Conservation (phyloP, 2,329 filamentous ascomycete genomes). For the Microsporum canis region DNA sequence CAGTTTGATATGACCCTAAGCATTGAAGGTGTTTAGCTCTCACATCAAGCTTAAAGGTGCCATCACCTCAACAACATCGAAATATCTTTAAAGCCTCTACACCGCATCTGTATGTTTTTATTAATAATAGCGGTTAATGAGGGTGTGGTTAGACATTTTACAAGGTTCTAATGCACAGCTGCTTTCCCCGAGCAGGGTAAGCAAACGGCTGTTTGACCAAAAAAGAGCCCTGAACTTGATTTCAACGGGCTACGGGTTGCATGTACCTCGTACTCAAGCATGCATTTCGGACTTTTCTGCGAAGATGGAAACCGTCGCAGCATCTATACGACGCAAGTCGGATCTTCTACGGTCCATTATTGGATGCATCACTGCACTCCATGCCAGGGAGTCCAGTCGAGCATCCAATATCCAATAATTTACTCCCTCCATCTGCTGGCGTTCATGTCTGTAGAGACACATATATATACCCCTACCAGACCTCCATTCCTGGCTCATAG, state of each 20-base stretch:
- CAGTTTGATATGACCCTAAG: too few relatives aligned
- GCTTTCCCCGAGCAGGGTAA: neutral
- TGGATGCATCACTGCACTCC: neutral
- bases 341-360: neutral
- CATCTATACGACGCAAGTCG: neutral
- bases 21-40: too few relatives aligned
- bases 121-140: neutral
- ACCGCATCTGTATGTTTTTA: neutral
- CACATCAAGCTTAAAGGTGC: too few relatives aligned
- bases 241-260: neutral
- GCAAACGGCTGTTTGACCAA: neutral
- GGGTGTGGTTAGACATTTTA: neutral
- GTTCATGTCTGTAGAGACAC: neutral
- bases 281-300: too few relatives aligned
- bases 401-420: neutral
- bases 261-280: neutral
- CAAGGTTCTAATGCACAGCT: neutral
- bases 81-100: neutral
- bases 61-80: too few relatives aligned
- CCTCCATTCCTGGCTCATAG: neutral
- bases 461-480: neutral
- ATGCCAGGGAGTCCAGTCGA: neutral
- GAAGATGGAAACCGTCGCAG: too few relatives aligned
- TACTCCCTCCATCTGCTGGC: neutral
- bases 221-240: neutral